phyloP scores from a whole-genome alignment of 2,329 filamentous ascomycete species.

The Madurella mycetomatis region DNA sequence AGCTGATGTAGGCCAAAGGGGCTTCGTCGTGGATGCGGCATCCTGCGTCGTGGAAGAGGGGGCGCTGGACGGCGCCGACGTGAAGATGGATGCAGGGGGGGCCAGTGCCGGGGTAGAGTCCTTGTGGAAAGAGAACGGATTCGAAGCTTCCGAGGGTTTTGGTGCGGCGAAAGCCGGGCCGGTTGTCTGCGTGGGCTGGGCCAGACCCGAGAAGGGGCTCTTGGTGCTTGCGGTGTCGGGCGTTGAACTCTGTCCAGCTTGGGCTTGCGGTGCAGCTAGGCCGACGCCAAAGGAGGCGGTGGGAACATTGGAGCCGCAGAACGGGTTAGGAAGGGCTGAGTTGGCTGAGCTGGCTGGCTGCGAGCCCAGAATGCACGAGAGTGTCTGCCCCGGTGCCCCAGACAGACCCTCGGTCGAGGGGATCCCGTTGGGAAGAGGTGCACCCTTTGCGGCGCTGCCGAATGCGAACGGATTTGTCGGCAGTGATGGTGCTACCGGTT shows the following conservation, averaged over 20 bases:
- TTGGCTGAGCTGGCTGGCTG: neutral
- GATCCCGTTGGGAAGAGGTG: neutral
- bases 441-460: neutral
- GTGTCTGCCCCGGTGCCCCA: neutral
- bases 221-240: neutral
- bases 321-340: neutral
- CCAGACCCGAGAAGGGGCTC: neutral
- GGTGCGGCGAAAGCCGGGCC: neutral
- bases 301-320: neutral
- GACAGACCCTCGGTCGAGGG: neutral
- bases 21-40: neutral
- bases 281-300: too few relatives aligned
- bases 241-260: neutral
- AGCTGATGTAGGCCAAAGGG: neutral
- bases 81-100: neutral
- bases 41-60: neutral
- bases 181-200: neutral
- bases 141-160: neutral
- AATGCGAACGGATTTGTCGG: neutral
- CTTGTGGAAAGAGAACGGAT: neutral
- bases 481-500: neutral
- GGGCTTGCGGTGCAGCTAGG: constrained; percentile 3
- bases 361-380: neutral
- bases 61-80: neutral
- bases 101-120: neutral